Evolutionary conservation across 768 basidiomycete genomes (phyloP).

Genomic region (Neoboletus magnificus): DNA sequence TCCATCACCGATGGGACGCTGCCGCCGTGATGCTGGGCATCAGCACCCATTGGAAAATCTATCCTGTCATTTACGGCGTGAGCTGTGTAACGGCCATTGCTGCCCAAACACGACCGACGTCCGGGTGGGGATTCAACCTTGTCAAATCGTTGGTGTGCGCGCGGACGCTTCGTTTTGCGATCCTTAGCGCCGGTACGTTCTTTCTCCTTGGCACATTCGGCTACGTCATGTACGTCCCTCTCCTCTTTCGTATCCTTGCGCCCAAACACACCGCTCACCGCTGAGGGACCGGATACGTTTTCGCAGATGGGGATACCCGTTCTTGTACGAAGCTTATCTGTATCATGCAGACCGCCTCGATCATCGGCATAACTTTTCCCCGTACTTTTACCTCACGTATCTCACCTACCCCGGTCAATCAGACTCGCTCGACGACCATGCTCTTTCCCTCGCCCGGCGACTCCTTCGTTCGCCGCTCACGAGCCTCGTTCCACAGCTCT

Average conservation of each 20-base stretch:
- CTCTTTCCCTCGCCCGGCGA: constrained; percentile 36
- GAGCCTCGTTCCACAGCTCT: constrained; percentile 83
- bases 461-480: constrained; percentile 69
- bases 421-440: constrained; percentile 9
- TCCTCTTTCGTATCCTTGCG: background rate
- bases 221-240: constrained; percentile 67
- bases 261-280: background rate
- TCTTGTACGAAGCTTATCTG: constrained; percentile 87
- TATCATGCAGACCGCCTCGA: constrained; percentile 91
- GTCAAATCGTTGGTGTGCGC: constrained; percentile 44
- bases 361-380: constrained; percentile 97
- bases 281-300: background rate
- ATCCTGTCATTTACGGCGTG: constrained; percentile 89
- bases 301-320: constrained; percentile 88
- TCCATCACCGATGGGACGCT: constrained; percentile 55
- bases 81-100: constrained; percentile 49
- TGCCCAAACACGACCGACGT: constrained; percentile 16
- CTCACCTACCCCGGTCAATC: constrained; percentile 62
- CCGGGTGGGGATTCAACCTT: constrained; percentile 24
- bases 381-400: constrained; percentile 95
- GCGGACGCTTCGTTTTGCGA: constrained; percentile 58
- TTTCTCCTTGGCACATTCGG: constrained; percentile 54
- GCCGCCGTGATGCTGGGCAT: constrained; percentile 76
- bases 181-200: constrained; percentile 72
- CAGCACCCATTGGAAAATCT: constrained; percentile 96